Percentiles rank a stretch among this genome's conserved stretches.
phyloP scores from a whole-genome alignment of 306 rosid species.

The Pachyrhizus erosus region DNA sequence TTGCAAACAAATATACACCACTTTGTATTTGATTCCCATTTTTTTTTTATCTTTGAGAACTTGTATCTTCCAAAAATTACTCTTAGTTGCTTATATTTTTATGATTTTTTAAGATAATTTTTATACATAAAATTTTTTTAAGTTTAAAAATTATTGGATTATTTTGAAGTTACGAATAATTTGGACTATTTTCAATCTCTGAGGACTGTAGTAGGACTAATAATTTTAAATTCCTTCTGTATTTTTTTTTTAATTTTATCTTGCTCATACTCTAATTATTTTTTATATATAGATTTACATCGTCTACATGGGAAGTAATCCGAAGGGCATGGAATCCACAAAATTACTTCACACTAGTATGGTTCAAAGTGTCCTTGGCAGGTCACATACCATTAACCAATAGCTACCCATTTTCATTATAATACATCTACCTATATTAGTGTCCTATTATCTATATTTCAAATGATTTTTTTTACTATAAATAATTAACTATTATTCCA shows the following conservation, averaged over 20 bases:
- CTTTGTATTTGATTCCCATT: too few species aligned
- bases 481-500: background rate
- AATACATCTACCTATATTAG: too few species aligned
- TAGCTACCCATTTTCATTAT: too few species aligned
- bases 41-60: background rate
- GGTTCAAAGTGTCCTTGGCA: background rate
- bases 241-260: background rate
- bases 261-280: background rate
- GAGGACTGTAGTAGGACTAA: too few species aligned
- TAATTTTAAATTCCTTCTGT: too few species aligned
- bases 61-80: background rate
- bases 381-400: background rate
- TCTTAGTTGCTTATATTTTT: too few species aligned
- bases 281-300: background rate
- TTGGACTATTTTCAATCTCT: too few species aligned
- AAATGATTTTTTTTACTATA: too few species aligned
- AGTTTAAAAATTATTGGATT: too few species aligned
- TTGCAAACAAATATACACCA: too few species aligned
- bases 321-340: background rate
- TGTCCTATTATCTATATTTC: too few species aligned
- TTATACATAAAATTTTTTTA: background rate
- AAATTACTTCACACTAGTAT: background rate
- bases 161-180: too few species aligned
- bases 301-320: background rate
- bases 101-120: background rate